Evolutionary conservation across 1,284 basidiomycete species (phyloP).

Genomic region (Earliella scabrosa): DNA sequence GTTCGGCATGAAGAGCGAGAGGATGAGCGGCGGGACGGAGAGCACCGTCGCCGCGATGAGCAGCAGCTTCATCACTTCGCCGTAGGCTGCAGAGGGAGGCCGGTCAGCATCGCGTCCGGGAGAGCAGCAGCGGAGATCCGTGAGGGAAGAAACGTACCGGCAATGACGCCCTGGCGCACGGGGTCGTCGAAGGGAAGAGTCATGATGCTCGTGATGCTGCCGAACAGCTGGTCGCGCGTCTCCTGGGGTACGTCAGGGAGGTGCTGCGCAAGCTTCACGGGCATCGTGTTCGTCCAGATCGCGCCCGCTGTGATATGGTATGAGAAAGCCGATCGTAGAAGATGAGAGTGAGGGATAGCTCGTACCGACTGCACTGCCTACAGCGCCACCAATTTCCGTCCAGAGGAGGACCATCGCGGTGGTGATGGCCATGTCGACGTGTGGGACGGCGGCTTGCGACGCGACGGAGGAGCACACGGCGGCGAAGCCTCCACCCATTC

Average conservation of each 20-base stretch:
- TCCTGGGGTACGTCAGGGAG: constrained; percentile 49
- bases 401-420: constrained; percentile 83
- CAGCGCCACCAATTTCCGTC: constrained; percentile 77
- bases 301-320: constrained; percentile 47
- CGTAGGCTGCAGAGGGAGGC: constrained; percentile 44
- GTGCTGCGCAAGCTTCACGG: constrained; percentile 54
- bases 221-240: constrained; percentile 47
- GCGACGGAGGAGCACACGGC: constrained; percentile 73
- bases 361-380: constrained; percentile 67
- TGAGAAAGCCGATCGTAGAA: not conserved
- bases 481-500: constrained; percentile 80
- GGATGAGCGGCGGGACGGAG: constrained; percentile 30
- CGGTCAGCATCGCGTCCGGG: not conserved
- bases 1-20: constrained; percentile 34
- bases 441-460: constrained; percentile 79
- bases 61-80: constrained; percentile 58
- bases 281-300: constrained; percentile 67
- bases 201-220: constrained; percentile 53
- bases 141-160: constrained; percentile 37
- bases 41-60: constrained; percentile 44
- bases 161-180: constrained; percentile 61
- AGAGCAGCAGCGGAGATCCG: not conserved
- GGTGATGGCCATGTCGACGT: constrained; percentile 79
- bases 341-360: constrained; percentile 4
- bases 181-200: constrained; percentile 53